A percentile compares a stretch with the other conserved stretches of the same genome.
phyloP scores from a whole-genome alignment of 1,139 yeast genomes.

The Diutina sp. region DNA sequence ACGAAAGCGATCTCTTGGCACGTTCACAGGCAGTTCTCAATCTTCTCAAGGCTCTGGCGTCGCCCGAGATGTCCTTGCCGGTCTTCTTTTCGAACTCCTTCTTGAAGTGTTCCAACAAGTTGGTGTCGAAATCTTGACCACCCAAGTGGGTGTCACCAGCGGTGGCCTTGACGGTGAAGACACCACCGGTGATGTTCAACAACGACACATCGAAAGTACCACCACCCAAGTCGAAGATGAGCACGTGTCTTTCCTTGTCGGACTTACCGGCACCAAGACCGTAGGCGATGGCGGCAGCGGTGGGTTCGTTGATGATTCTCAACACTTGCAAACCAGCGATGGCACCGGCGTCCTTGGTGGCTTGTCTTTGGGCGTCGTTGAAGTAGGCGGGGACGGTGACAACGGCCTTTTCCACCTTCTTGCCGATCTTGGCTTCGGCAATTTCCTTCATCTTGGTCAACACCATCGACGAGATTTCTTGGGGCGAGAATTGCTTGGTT shows the following conservation, averaged over 20 bases:
- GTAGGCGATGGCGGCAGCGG: constrained; percentile 97
- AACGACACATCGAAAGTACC: constrained; percentile 98
- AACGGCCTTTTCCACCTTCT: constrained; percentile 89
- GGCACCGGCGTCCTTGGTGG: constrained; percentile 98
- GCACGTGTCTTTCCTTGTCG: constrained; percentile 78
- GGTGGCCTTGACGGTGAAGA: constrained; percentile 98
- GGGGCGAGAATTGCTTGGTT: constrained; percentile 91
- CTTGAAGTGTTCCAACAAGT: constrained; percentile 65
- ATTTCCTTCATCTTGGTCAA: constrained; percentile 96
- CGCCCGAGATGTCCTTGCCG: constrained; percentile 80
- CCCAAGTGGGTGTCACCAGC: constrained; percentile 99
- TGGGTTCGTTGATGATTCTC: constrained; percentile 95
- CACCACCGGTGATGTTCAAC: constrained; percentile 96
- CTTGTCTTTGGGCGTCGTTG: constrained; percentile 97
- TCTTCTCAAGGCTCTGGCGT: constrained; percentile 37
- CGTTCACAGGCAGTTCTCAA: constrained; percentile 30
- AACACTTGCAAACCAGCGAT: constrained; percentile 93
- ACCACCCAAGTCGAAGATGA: constrained; percentile 96
- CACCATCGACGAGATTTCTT: constrained; percentile 94
- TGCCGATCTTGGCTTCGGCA: constrained; percentile 93
- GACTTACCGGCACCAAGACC: constrained; percentile 87
- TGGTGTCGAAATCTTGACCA: constrained; percentile 83
- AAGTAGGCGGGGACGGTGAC: constrained; percentile 95
- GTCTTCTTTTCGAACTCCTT: constrained; percentile 89
- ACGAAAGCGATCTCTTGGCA: constrained; percentile 28